Evolutionary conservation across 345 rosid genomes (phyloP).

Genomic region (Sisymbrium altissimum): DNA sequence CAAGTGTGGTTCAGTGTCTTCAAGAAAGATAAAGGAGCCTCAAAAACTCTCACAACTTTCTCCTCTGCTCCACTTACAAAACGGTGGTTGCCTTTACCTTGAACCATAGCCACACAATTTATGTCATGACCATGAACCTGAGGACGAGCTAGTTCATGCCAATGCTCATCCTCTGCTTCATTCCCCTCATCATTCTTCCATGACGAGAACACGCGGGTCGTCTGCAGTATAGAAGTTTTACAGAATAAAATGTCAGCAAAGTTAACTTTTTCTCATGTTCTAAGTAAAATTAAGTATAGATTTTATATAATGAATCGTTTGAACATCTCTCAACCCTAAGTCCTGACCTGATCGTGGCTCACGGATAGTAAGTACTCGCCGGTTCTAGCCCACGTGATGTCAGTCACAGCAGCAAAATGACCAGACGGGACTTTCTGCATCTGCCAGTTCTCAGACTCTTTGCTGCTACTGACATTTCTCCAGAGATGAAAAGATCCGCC

Average conservation of each 20-base stretch:
- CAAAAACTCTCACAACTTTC: slow-evolving; percentile 93
- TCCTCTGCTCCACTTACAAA: slow-evolving; percentile 98
- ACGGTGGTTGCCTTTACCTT: slow-evolving; percentile 81
- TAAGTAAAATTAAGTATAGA: too few relatives aligned
- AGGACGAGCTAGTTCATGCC: slow-evolving; percentile 96
- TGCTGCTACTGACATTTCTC: slow-evolving; percentile 57
- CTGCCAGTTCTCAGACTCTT: slow-evolving; percentile 69
- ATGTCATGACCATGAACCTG: slow-evolving; percentile 98
- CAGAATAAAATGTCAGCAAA: background rate
- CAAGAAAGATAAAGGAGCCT: slow-evolving; percentile 83
- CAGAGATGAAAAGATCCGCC: slow-evolving; percentile 93
- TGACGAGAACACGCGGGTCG: slow-evolving; percentile 74
- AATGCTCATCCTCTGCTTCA: slow-evolving; percentile 38
- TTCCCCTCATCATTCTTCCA: slow-evolving; percentile 55
- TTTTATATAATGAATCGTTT: background rate
- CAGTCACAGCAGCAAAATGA: slow-evolving; percentile 80
- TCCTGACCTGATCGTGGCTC: slow-evolving; percentile 86
- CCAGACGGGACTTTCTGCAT: slow-evolving; percentile 89
- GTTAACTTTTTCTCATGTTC: background rate
- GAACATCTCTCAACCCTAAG: background rate
- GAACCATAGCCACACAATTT: slow-evolving; percentile 71
- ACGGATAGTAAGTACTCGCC: slow-evolving; percentile 80
- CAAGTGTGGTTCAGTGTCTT: slow-evolving; percentile 69
- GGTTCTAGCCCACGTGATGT: slow-evolving; percentile 73
- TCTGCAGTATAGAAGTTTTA: slow-evolving; percentile 39